These are phyloP conservation scores for Pelargonium fulgidum DNA, from an alignment of 441 rosid species.

Conservation along the genomic window DNA sequence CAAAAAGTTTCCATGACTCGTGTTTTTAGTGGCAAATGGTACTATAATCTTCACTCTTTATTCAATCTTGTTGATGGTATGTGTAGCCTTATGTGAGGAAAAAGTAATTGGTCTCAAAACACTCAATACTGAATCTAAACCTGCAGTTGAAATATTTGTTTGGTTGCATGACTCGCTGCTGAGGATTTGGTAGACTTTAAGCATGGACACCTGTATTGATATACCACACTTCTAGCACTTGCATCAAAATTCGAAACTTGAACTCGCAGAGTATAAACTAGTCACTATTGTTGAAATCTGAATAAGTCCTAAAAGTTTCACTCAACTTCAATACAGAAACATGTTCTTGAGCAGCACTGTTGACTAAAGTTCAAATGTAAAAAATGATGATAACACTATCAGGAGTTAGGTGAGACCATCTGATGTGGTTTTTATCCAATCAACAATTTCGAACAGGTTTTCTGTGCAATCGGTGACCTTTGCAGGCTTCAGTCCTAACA, in stretches of 20 bases:
- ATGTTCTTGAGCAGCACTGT: not conserved
- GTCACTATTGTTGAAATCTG: not conserved
- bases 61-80: too few species aligned
- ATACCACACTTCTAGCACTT: not conserved
- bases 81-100: too few species aligned
- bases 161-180: not conserved
- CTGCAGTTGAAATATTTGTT: not conserved
- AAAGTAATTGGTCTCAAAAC: too few species aligned
- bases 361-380: not conserved
- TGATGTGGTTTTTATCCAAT: not conserved
- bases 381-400: not conserved
- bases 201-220: not conserved
- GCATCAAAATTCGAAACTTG: not conserved
- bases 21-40: too few species aligned
- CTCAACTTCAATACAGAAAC: not conserved
- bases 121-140: not conserved
- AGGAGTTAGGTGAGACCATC: not conserved
- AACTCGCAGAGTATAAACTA: not conserved
- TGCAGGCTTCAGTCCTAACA: not conserved
- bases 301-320: not conserved
- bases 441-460: not conserved
- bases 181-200: not conserved
- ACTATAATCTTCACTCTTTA: too few species aligned
- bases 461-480: not conserved
- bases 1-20: too few species aligned